These are phyloP conservation scores for Eutypa lata DNA, from an alignment of 2,329 filamentous ascomycete genomes.

Conservation along the genomic window DNA sequence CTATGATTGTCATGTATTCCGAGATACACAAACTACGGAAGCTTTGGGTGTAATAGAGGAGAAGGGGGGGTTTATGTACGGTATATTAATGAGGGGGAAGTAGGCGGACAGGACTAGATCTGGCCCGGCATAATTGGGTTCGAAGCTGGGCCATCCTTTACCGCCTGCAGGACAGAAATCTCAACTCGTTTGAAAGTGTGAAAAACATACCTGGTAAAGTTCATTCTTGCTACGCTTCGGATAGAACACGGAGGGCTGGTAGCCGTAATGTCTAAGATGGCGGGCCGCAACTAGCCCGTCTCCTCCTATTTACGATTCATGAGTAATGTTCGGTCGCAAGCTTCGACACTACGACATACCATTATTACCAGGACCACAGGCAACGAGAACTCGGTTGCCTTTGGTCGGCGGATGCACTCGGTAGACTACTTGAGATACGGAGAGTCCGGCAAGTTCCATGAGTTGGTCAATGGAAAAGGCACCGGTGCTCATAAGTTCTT, in stretches of 20 bases:
- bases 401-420: slow-evolving; percentile 72
- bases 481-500: slow-evolving; percentile 85
- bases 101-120: too few species aligned
- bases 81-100: neutral
- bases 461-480: slow-evolving; percentile 94
- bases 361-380: slow-evolving; percentile 83
- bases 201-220: slow-evolving; percentile 67
- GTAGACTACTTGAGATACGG: slow-evolving; percentile 93
- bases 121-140: too few species aligned
- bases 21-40: neutral
- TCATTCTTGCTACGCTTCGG: slow-evolving; percentile 90
- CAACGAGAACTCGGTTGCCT: slow-evolving; percentile 74
- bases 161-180: neutral
- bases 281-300: slow-evolving; percentile 93
- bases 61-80: neutral
- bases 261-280: slow-evolving; percentile 89
- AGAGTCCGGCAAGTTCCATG: slow-evolving; percentile 93
- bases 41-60: too few species aligned
- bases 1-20: neutral
- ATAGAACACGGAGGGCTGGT: slow-evolving; percentile 84
- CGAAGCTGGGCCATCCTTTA: too few species aligned
- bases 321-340: neutral
- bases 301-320: slow-evolving; percentile 57
- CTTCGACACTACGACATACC: slow-evolving; percentile 36
- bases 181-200: neutral